Conservation (phyloP, 2,329 filamentous ascomycete species). For the Arthrobotrys sphaeroides region DNA sequence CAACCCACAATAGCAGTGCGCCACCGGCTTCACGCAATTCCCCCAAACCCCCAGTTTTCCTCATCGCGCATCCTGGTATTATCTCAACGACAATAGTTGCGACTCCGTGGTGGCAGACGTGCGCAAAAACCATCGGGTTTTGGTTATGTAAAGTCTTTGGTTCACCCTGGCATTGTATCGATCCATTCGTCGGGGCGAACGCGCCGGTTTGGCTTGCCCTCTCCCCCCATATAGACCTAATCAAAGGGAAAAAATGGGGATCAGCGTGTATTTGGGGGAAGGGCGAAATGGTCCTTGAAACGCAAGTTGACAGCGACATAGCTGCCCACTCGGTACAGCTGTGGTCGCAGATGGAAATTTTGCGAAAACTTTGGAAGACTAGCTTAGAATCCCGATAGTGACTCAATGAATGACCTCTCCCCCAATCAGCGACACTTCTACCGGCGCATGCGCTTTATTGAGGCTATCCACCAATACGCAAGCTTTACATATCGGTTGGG, state of each 20-base stretch:
- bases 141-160: conserved; percentile 79
- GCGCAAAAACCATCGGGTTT: conserved; percentile 74
- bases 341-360: conserved; percentile 77
- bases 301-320: conserved; percentile 79
- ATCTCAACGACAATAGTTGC: conserved; percentile 83
- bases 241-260: conserved; percentile 77
- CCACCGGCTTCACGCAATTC: conserved; percentile 67
- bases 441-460: conserved; percentile 70
- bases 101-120: conserved; percentile 74
- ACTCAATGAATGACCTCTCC: not conserved
- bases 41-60: conserved; percentile 70
- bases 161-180: conserved; percentile 85
- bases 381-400: conserved; percentile 59
- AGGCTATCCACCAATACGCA: conserved; percentile 88
- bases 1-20: conserved; percentile 60
- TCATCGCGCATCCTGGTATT: conserved; percentile 80
- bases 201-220: conserved; percentile 82
- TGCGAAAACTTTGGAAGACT: conserved; percentile 74
- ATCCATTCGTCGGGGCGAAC: conserved; percentile 78
- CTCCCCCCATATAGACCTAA: conserved; percentile 70
- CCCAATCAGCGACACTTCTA: conserved; percentile 7
- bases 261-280: conserved; percentile 72
- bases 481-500: conserved; percentile 91
- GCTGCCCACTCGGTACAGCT: conserved; percentile 70
- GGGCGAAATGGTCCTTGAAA: conserved; percentile 72